These are phyloP conservation scores for Phytophthora cajani DNA, from an alignment of 352 stramenopile genomes.

Conservation along the genomic window DNA sequence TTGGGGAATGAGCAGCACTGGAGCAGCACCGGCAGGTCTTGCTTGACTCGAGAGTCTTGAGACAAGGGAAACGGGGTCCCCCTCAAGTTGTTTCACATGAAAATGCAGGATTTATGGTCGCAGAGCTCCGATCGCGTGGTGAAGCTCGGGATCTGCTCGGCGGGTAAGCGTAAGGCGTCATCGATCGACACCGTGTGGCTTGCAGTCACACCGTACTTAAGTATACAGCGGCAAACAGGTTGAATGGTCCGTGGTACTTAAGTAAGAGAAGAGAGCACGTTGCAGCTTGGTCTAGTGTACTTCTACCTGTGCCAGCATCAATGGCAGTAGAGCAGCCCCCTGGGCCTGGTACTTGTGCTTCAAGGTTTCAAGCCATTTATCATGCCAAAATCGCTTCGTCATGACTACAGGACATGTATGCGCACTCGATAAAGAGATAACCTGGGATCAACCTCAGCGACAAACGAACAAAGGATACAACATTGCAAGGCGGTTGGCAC, in stretches of 20 bases:
- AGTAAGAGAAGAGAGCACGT: too few species aligned
- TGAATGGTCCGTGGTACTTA: neutral
- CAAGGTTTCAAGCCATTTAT: too few species aligned
- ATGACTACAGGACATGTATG: too few species aligned
- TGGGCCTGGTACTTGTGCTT: too few species aligned
- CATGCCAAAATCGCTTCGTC: too few species aligned
- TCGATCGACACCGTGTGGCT: neutral
- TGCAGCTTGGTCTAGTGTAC: too few species aligned
- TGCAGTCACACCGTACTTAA: neutral
- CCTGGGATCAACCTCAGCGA: too few species aligned
- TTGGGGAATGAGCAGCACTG: neutral
- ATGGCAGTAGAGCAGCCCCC: too few species aligned
- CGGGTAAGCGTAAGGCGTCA: neutral
- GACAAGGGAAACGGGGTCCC: neutral
- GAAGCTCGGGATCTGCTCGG: neutral
- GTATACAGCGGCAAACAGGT: neutral
- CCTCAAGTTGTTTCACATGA: neutral
- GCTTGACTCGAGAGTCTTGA: neutral
- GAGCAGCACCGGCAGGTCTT: neutral
- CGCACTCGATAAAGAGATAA: too few species aligned
- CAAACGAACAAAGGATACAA: too few species aligned
- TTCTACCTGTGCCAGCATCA: too few species aligned
- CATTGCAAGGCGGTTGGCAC: too few species aligned
- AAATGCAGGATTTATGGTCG: neutral
- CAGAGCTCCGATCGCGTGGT: neutral